phyloP scores from a whole-genome alignment of 768 basidiomycete genomes.

The Rhodotorula taiwanensis region DNA sequence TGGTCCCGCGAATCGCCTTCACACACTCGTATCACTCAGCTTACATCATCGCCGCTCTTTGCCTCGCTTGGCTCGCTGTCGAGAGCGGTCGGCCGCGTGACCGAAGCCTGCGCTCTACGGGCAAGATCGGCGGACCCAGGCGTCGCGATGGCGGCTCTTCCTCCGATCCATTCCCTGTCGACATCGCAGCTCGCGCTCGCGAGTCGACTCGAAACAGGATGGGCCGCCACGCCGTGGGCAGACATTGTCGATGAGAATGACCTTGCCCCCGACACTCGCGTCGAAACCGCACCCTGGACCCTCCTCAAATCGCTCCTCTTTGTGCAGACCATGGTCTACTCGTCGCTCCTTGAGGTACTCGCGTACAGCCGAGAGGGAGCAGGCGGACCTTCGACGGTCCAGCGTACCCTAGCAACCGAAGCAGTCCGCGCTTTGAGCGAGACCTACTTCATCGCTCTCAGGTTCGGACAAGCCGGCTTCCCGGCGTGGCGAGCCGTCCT shows the following conservation, averaged over 20 bases:
- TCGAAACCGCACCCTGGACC: slow-evolving; percentile 33
- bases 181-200: slow-evolving; percentile 8
- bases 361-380: neutral
- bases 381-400: too few species aligned
- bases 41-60: slow-evolving; percentile 11
- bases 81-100: slow-evolving; percentile 28
- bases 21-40: slow-evolving; percentile 6
- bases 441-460: slow-evolving; percentile 68
- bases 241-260: slow-evolving; percentile 14
- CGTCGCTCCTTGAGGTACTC: slow-evolving; percentile 33
- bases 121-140: neutral
- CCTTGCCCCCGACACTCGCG: slow-evolving; percentile 29
- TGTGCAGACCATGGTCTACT: slow-evolving; percentile 35
- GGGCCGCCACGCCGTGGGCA: slow-evolving; percentile 29
- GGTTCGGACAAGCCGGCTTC: slow-evolving; percentile 69
- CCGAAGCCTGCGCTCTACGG: slow-evolving; percentile 22
- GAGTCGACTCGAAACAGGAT: slow-evolving; percentile 7
- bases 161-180: slow-evolving; percentile 8
- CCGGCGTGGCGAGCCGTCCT: slow-evolving; percentile 66
- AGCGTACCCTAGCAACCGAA: slow-evolving; percentile 51
- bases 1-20: slow-evolving; percentile 29
- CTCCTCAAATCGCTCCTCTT: slow-evolving; percentile 39
- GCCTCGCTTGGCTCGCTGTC: slow-evolving; percentile 33
- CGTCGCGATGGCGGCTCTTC: neutral
- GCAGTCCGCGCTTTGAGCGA: slow-evolving; percentile 58